phyloP scores from a whole-genome alignment of 176 grass and related monocot genomes.

The Tuctoria greenei region DNA sequence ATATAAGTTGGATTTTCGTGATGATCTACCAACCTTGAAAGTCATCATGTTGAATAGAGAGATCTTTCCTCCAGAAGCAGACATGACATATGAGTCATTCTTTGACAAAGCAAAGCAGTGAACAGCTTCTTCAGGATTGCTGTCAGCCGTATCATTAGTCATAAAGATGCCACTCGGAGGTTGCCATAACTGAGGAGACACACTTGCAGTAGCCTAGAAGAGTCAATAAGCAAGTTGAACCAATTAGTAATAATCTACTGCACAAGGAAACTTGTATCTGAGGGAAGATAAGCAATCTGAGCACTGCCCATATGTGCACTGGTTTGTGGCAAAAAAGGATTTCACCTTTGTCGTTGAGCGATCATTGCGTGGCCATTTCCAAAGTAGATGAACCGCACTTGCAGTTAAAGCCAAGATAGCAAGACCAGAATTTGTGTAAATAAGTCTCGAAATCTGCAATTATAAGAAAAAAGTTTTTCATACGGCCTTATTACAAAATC shows the following conservation, averaged over 20 bases:
- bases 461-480: background rate
- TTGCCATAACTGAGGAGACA: constrained; percentile 90
- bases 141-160: constrained; percentile 95
- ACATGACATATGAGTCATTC: constrained; percentile 99
- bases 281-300: constrained; percentile 22
- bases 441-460: constrained; percentile 87
- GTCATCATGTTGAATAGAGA: constrained; percentile 99
- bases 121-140: constrained; percentile 87
- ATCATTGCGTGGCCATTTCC: constrained; percentile 98
- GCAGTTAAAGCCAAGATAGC: constrained; percentile 90
- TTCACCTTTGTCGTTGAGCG: constrained; percentile 85
- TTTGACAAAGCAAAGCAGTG: constrained; percentile 99
- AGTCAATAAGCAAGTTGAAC: constrained; percentile 35
- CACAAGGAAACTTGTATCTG: background rate
- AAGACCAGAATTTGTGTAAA: constrained; percentile 96
- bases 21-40: constrained; percentile 72
- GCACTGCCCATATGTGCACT: background rate
- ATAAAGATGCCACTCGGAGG: constrained; percentile 91
- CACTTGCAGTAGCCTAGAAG: constrained; percentile 73
- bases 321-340: background rate
- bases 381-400: constrained; percentile 92
- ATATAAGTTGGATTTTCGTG: background rate
- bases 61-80: constrained; percentile 97
- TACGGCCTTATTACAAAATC: constrained; percentile 10
- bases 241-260: constrained; percentile 31